phyloP scores from a whole-genome alignment of 345 rosid species.

The Heritiera littoralis region DNA sequence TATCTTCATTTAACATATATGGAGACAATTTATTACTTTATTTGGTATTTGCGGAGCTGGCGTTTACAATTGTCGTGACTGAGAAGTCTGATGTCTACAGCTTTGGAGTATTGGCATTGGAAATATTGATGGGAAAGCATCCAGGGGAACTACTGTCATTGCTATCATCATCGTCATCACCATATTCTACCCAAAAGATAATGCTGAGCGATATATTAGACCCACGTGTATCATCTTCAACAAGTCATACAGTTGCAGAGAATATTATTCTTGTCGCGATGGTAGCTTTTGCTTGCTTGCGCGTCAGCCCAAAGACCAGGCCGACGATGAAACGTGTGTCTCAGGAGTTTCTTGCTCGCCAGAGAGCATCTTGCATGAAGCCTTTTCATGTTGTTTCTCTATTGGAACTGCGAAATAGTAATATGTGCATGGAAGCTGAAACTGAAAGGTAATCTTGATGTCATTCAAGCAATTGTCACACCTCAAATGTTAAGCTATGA shows the following conservation, averaged over 20 bases:
- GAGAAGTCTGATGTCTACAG: neutral
- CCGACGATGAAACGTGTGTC: neutral
- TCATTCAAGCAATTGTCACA: no score
- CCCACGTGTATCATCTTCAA: neutral
- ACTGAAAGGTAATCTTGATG: no score
- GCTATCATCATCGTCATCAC: neutral
- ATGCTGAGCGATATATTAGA: neutral
- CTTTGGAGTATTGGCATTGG: neutral
- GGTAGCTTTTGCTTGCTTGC: neutral
- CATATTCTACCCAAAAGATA: neutral
- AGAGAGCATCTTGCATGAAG: neutral
- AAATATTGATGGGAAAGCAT: neutral
- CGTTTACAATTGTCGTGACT: neutral
- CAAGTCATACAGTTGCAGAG: neutral
- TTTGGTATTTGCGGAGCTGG: neutral
- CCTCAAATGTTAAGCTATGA: no score
- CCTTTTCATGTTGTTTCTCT: neutral
- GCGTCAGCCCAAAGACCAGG: neutral
- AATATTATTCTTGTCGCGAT: neutral
- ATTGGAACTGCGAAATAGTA: neutral
- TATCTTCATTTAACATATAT: no score
- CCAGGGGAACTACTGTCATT: neutral
- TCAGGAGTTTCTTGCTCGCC: neutral
- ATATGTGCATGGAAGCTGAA: no score
- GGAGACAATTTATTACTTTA: no score